Conservation (phyloP, 140 eudicot species). For the Erigeron philadelphicus region DNA sequence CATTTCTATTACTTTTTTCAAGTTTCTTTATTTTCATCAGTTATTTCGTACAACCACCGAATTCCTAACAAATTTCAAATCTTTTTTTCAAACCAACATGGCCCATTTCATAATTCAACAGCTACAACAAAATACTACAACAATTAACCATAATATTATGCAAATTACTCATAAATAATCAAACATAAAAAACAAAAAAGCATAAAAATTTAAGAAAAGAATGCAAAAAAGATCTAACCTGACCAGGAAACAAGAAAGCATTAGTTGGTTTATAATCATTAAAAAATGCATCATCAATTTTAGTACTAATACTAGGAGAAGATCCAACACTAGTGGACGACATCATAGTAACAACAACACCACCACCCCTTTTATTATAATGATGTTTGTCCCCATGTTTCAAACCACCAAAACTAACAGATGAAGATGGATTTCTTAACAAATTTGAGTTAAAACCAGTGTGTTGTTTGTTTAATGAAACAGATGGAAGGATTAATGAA, state of each 20-base stretch:
- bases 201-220: not conserved
- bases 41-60: too few relatives aligned
- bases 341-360: conserved; percentile 39
- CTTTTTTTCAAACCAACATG: too few relatives aligned
- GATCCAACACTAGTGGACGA: conserved; percentile 58
- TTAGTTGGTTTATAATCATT: conserved; percentile 58
- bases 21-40: too few relatives aligned
- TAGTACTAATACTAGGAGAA: conserved; percentile 36
- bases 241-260: conserved; percentile 92
- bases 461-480: conserved; percentile 36
- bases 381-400: conserved; percentile 30
- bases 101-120: too few relatives aligned
- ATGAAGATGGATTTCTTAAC: conserved; percentile 30
- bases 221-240: conserved; percentile 37
- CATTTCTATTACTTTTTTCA: too few relatives aligned
- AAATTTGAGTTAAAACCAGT: conserved; percentile 17
- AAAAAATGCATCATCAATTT: conserved; percentile 56
- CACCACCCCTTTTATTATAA: too few relatives aligned
- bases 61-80: too few relatives aligned
- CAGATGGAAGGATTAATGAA: conserved; percentile 49
- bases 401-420: conserved; percentile 29
- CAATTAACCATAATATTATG: too few relatives aligned
- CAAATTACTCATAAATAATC: not conserved
- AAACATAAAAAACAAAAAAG: not conserved
- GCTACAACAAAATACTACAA: too few relatives aligned